Conservation (phyloP, 2,329 filamentous ascomycete genomes). For the Tothia fuscella region DNA sequence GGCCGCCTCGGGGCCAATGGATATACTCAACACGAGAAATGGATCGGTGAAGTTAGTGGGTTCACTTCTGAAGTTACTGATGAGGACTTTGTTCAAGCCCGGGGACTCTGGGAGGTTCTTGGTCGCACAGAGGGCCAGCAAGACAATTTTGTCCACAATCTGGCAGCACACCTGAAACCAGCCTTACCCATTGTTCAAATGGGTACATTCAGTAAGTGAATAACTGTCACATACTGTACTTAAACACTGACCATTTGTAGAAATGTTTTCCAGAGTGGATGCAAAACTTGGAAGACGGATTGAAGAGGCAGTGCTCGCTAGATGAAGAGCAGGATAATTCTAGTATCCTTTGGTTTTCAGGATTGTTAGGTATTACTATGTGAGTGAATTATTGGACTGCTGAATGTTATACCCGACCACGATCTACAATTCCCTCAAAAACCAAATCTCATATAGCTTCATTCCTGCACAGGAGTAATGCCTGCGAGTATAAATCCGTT, state of each 20-base stretch:
- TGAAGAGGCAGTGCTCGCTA: background rate
- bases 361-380: too few relatives aligned
- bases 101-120: conserved; percentile 7
- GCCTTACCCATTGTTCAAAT: background rate
- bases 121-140: conserved; percentile 6
- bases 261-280: background rate
- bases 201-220: background rate
- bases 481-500: too few relatives aligned
- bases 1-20: background rate
- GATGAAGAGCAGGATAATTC: too few relatives aligned
- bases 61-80: background rate
- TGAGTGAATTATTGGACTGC: too few relatives aligned
- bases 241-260: background rate
- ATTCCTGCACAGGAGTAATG: too few relatives aligned
- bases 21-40: conserved; percentile 1
- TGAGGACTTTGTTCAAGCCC: conserved; percentile 9
- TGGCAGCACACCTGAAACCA: background rate
- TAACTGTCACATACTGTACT: background rate
- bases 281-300: background rate
- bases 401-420: too few relatives aligned
- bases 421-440: too few relatives aligned
- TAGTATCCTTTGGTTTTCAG: too few relatives aligned
- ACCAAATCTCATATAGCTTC: too few relatives aligned
- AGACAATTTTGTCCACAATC: conserved; percentile 5
- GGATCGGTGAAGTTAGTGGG: background rate